Percentiles rank a stretch among this genome's conserved stretches.
Evolutionary conservation across 768 basidiomycete species (phyloP).

Genomic region (Mrakia blollopis): DNA sequence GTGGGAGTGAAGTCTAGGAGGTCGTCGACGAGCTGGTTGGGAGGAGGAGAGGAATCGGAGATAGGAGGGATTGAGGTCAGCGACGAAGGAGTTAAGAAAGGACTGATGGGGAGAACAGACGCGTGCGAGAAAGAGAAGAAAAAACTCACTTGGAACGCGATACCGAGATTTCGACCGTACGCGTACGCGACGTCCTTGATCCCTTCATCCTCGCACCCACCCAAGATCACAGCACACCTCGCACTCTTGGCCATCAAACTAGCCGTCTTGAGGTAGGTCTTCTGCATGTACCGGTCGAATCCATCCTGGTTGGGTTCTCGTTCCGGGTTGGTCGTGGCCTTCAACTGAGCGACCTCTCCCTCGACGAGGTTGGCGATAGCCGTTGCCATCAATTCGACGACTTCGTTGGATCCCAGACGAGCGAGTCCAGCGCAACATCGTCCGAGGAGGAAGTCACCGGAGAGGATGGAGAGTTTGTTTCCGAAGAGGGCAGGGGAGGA

Average conservation of each 20-base stretch:
- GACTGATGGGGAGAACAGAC: background rate
- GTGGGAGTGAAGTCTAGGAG: constrained; percentile 76
- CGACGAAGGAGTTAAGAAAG: background rate
- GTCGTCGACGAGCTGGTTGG: constrained; percentile 80
- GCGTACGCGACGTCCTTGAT: constrained; percentile 88
- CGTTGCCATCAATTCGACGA: constrained; percentile 85
- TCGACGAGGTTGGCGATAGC: constrained; percentile 96
- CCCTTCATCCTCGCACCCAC: constrained; percentile 69
- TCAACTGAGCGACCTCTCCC: constrained; percentile 77
- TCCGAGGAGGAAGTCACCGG: constrained; percentile 91
- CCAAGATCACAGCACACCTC: constrained; percentile 78
- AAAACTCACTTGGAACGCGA: constrained; percentile 79
- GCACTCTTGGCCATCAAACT: constrained; percentile 84
- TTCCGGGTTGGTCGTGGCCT: constrained; percentile 45
- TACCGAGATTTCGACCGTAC: constrained; percentile 82
- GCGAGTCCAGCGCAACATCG: constrained; percentile 82
- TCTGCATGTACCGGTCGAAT: constrained; percentile 67
- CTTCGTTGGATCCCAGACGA: constrained; percentile 77
- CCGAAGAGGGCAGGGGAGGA: constrained; percentile 73
- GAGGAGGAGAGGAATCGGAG: background rate
- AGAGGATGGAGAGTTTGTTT: constrained; percentile 89
- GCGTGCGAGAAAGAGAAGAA: background rate
- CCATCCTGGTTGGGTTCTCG: constrained; percentile 43
- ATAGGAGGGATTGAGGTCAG: background rate
- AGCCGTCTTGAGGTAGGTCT: constrained; percentile 89